A percentile compares a stretch with the other conserved stretches of the same genome.
phyloP scores from a whole-genome alignment of 768 basidiomycete species.

The Chalciporus sphaerocephalus region DNA sequence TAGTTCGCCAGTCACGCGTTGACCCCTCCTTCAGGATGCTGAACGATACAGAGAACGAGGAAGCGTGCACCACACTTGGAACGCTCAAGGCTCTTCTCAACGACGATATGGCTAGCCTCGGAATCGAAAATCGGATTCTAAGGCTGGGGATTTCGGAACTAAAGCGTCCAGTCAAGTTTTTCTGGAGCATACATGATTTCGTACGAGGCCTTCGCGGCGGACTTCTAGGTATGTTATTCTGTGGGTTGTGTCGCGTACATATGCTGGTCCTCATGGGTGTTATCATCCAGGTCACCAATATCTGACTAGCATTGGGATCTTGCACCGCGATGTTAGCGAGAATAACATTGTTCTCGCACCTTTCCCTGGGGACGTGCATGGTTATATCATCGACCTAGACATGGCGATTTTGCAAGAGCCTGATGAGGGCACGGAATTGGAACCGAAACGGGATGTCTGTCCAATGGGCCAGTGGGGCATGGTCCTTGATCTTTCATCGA shows the following conservation, averaged over 20 bases:
- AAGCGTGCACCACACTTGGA: background rate
- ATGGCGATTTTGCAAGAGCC: constrained; percentile 5
- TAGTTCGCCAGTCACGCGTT: background rate
- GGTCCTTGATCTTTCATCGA: no score
- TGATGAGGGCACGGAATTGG: no score
- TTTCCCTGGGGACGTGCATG: constrained; percentile 10
- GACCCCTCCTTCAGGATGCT: no score
- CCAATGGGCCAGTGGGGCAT: no score
- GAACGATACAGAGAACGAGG: no score
- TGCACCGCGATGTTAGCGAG: constrained; percentile 33
- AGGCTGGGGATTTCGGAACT: constrained; percentile 1
- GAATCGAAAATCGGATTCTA: constrained; percentile 4
- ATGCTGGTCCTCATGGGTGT: no score
- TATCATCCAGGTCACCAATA: background rate
- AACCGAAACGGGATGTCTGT: no score
- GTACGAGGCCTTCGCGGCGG: constrained; percentile 14
- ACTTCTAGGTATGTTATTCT: constrained; percentile 5
- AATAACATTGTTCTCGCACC: constrained; percentile 32
- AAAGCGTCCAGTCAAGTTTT: constrained; percentile 11
- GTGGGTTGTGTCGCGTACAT: background rate
- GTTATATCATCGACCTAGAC: constrained; percentile 33
- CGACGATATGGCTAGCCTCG: background rate
- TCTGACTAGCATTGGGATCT: background rate
- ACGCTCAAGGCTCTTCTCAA: constrained; percentile 5
- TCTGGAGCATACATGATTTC: constrained; percentile 19